Base-by-base conservation (phyloP, 1,284 basidiomycete genomes). In the Cutaneotrichosporon sp. region DNA sequence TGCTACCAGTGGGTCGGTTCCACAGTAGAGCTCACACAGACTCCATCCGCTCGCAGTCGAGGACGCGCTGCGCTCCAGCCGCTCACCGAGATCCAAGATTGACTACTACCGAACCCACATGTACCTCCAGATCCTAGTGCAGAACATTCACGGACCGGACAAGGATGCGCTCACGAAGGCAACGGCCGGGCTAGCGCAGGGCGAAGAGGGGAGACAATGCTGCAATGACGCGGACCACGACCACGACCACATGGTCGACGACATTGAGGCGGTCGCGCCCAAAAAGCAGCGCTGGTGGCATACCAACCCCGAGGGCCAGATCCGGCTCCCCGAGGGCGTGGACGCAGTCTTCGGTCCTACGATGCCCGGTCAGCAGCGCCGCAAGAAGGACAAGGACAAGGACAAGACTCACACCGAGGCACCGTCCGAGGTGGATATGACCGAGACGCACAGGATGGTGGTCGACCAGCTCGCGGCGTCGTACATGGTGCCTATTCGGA, bases 11-110 rank as follows among this genome's bases (percentile, higher is more conserved):
- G 57, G 51, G 74, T 69, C 56, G 18, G 34, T 46, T 9, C 1
- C 47, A 14, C 2, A n/a, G 16, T 34, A 55, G 49, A 34, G 14
- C 18, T 56, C 38, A 50, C 6, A 14, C 72, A 79, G 76, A 22
- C 73, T 81, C 8, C 80, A 81, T 60, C 80, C 80, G 0, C 72
- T 81, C 1, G 76, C 80, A 0, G 76, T 81, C 5, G 80, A 81
- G 68, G 80, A 81, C 64, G 72, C 77, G 4, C 68, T 81, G 18
- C 73, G 77, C 46, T 72, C 75, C 11, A 63, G 65, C 52, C 74
- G 76, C 64, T 75, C 66, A 16, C 79, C 79, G 31, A 77, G 80
- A 22, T 76, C 75, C 58, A 81, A 81, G 65, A 55, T 78, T 40
- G 80, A 81, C 62, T 81, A 80, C 63, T 81, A 80, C 72, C 61